A percentile compares a stretch with the other conserved stretches of the same genome.
Conservation (phyloP, 768 basidiomycete genomes). For the Trametes villosa region DNA sequence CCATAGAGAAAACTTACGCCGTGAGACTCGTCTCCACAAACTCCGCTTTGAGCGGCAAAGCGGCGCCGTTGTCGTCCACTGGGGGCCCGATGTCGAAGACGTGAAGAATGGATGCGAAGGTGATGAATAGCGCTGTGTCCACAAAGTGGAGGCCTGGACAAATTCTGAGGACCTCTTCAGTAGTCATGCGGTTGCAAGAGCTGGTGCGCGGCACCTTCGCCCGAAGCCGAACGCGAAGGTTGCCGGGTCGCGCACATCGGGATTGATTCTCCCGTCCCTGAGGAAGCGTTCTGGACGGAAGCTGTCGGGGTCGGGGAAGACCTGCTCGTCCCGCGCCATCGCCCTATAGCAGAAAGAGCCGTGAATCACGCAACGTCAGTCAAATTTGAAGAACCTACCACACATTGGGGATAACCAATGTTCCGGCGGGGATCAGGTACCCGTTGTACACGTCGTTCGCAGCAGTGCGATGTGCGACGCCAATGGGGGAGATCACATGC, state of each 20-base stretch:
- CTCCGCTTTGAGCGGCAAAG: neutral
- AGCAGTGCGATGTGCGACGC: slow-evolving; percentile 19
- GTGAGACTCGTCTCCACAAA: slow-evolving; percentile 8
- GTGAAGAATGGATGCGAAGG: slow-evolving; percentile 26
- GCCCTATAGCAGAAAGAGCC: slow-evolving; percentile 9
- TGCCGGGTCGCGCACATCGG: slow-evolving; percentile 23
- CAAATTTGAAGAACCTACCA: slow-evolving; percentile 16
- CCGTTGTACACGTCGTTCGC: slow-evolving; percentile 36
- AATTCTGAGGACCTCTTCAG: slow-evolving; percentile 18
- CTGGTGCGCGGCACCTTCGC: slow-evolving; percentile 17
- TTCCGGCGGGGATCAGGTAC: slow-evolving; percentile 34
- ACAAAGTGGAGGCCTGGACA: slow-evolving; percentile 31
- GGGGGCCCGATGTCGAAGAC: slow-evolving; percentile 20
- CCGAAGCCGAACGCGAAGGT: slow-evolving; percentile 32
- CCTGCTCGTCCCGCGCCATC: slow-evolving; percentile 16
- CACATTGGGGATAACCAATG: slow-evolving; percentile 27
- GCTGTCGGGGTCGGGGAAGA: slow-evolving; percentile 27
- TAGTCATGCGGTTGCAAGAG: too few species aligned
- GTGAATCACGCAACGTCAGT: neutral
- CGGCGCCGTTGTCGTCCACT: slow-evolving; percentile 6
- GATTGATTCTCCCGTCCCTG: slow-evolving; percentile 15
- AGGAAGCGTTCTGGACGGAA: slow-evolving; percentile 32
- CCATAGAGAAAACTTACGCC: neutral
- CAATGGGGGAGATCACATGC: slow-evolving; percentile 25
- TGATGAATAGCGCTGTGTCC: slow-evolving; percentile 25